phyloP scores from a whole-genome alignment of 78 protist species.

The slime mould (Dictyostelium discoideum) region dicty_2.7 NC_007088.5:2346001-2346500 shows the following conservation, averaged over 20 bases:
- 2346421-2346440: background rate
- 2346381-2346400: background rate
- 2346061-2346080: too few species aligned
- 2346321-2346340: background rate
- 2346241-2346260: background rate
- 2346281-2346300: background rate
- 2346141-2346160: too few species aligned
- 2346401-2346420: too few species aligned
- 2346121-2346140: too few species aligned
- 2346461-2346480: conserved; percentile 19
- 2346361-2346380: background rate
- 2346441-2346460: background rate
- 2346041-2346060: too few species aligned
- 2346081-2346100: too few species aligned
- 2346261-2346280: background rate
- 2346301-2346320: background rate
- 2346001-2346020: too few species aligned
- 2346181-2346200: background rate
- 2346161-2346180: background rate
- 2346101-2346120: too few species aligned
- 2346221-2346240: background rate
- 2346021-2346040: too few species aligned
- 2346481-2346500: background rate
- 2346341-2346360: too few species aligned
- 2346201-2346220: background rate